Base-by-base conservation (phyloP, 345 rosid species). In the Pistacia integerrima region DNA sequence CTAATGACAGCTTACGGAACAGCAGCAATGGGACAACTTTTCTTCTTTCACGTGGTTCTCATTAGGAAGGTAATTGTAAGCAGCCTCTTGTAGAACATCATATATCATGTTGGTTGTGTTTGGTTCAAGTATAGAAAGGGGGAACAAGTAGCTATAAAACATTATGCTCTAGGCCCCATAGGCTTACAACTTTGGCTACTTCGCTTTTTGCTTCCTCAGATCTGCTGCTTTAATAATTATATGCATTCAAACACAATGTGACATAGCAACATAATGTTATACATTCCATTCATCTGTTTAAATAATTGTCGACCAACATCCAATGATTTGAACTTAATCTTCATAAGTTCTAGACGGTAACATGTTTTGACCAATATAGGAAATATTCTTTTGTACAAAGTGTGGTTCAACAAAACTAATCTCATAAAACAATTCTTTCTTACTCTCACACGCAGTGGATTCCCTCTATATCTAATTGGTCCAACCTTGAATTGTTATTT, bases 21-120 rank as follows among this genome's bases (percentile, higher is more conserved):
- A 0, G 99, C 98, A 4, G 99, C 98, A 48, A 87, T 96, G 90
- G 97, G 98, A 36, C 98, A 96, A 81, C 98, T 96, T 76, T 92
- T 96, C 87, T 84, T 96, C 81, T 96, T 96, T 83, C 98, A 93
- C 78, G 87, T 90, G 58, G 97, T 96, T 85, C 97, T 96, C 74
- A 96, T 93, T 57, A 89, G 97, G 76, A 96, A 96, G 97, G 98
- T 95, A 83, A 83, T 17, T 59, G 38, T 20, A 30, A 52, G 13
- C 14, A 1, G n/a, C 12, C 28, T n/a, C 51, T 61, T 54, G 38
- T 55, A 16, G 61, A 51, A 60, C 4, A 2, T 66, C 51, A 52
- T 66, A 13, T 20, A 51, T 17, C 22, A 75, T 70, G 5, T 5
- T 35, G n/a, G 9, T 64, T 33, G 67, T 16, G 36, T 64, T 36